Evolutionary conservation across 768 basidiomycete species (phyloP).

Genomic region (Zangia roseola): DNA sequence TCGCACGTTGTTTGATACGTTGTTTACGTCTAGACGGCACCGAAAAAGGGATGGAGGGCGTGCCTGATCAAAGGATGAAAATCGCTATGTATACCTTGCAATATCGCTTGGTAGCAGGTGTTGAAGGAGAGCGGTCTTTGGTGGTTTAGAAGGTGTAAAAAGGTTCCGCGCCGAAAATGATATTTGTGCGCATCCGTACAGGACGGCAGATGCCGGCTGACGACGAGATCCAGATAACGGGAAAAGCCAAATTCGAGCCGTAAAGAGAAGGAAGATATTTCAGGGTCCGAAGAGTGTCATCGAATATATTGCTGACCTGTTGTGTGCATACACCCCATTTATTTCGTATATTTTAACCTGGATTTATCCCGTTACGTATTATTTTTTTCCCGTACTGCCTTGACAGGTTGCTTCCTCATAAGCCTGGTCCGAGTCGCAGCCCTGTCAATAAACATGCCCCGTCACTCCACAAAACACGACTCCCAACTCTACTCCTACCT

Average conservation of each 20-base stretch:
- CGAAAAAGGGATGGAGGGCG: slow-evolving; percentile 30
- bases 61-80: slow-evolving; percentile 30
- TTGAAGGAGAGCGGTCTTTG: slow-evolving; percentile 13
- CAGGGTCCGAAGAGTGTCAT: slow-evolving; percentile 34
- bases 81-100: slow-evolving; percentile 16
- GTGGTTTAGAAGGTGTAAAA: no score
- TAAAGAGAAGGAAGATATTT: slow-evolving; percentile 28
- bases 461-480: slow-evolving; percentile 31
- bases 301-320: slow-evolving; percentile 25
- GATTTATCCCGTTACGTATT: slow-evolving; percentile 32
- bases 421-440: slow-evolving; percentile 29
- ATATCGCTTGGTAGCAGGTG: slow-evolving; percentile 16
- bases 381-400: slow-evolving; percentile 37
- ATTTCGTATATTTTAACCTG: slow-evolving; percentile 26
- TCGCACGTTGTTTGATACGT: slow-evolving; percentile 27
- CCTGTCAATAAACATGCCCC: slow-evolving; percentile 32
- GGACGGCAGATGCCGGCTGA: slow-evolving; percentile 29
- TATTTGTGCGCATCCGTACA: slow-evolving; percentile 24
- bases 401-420: slow-evolving; percentile 36
- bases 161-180: slow-evolving; percentile 33
- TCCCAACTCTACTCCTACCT: slow-evolving; percentile 20
- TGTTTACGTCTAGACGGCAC: slow-evolving; percentile 31
- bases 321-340: slow-evolving; percentile 19
- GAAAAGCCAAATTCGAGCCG: slow-evolving; percentile 35
- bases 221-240: slow-evolving; percentile 33